Evolutionary conservation across 2,329 filamentous ascomycete genomes (phyloP), one percentile per base, ranked within the genome.

Genomic region (Neoarthrinium moseri): DNA sequence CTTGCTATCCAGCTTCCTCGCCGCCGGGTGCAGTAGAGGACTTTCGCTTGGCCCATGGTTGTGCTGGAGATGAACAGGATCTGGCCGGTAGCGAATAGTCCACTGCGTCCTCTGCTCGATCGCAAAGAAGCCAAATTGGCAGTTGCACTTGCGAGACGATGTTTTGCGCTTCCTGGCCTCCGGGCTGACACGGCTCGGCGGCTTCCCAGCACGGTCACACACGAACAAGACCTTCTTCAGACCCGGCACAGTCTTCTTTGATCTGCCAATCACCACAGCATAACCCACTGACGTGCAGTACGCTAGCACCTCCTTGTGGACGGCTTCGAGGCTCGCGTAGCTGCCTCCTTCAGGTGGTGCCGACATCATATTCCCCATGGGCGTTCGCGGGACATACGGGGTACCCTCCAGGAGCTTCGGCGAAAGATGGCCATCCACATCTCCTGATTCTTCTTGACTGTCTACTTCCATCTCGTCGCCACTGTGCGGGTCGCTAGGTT

Each of bases 111-210:
- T 73, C 57, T 84, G 80, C 61, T 86, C 82, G 30, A 86, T 81
- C 45, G 82, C 82, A 52, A 85, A 86, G 61, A 86, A 84, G n/a
- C 82, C 82, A 60, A 86, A 86, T 23, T 80, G 80, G 51, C 82
- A 86, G 54, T 84, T 81, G 56, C 82, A 85, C 56, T 86, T 86
- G 36, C 82, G 73, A n/a, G 81, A 85, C 7, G 82, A 84, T 1
- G 82, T 86, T 58, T 82, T 83, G 18, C 80, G 74, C 63, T 85
- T 85, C 46, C 82, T 76, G 50, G 78, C 75, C 62, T 85, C 82
- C 2, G 81, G 78, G 51, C 71, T 83, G n/a, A 83, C 80, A 5
- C 79, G 74, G 45, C 71, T 78, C 3, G 80, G 80, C 2, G 80
- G 80, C 54, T 83, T 83, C 33, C 82, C 82, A 4, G 81, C 81